Evolutionary conservation across 2,329 filamentous ascomycete species (phyloP).

Genomic region (Cladophialophora yegresii): DNA sequence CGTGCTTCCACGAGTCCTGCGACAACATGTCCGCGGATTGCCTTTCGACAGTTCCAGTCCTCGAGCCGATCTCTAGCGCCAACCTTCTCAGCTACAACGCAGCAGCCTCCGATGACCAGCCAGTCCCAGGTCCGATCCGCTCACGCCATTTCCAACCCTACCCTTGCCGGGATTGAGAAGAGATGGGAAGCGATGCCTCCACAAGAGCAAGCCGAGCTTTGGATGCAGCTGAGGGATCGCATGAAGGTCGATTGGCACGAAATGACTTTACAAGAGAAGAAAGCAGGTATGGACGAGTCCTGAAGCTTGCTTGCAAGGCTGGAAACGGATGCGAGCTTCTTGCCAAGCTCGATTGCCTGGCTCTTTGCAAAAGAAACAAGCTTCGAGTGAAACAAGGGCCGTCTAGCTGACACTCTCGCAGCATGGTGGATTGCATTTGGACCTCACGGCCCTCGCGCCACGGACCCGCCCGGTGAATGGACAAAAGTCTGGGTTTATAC

Average conservation of each 20-base stretch:
- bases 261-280: constrained; percentile 96
- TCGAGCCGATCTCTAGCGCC: constrained; percentile 45
- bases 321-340: neutral
- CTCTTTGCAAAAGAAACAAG: neutral
- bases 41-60: constrained; percentile 33
- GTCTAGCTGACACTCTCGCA: constrained; percentile 47
- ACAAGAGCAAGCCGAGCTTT: constrained; percentile 98
- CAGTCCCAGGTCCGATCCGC: constrained; percentile 59
- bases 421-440: constrained; percentile 99
- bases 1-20: constrained; percentile 46
- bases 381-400: constrained; percentile 13
- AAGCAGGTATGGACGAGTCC: constrained; percentile 75
- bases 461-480: constrained; percentile 79
- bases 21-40: constrained; percentile 36
- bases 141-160: constrained; percentile 97
- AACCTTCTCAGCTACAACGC: constrained; percentile 42
- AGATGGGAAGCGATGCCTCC: constrained; percentile 97
- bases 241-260: constrained; percentile 99
- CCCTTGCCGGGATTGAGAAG: constrained; percentile 97
- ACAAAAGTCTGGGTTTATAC: constrained; percentile 77
- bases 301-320: neutral
- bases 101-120: constrained; percentile 44
- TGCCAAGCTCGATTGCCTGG: constrained; percentile 1
- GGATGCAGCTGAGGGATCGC: constrained; percentile 96
- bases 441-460: constrained; percentile 87